These are phyloP conservation scores for Podospora appendiculata DNA, from an alignment of 495 filamentous ascomycete genomes.

Conservation along the genomic window DNA sequence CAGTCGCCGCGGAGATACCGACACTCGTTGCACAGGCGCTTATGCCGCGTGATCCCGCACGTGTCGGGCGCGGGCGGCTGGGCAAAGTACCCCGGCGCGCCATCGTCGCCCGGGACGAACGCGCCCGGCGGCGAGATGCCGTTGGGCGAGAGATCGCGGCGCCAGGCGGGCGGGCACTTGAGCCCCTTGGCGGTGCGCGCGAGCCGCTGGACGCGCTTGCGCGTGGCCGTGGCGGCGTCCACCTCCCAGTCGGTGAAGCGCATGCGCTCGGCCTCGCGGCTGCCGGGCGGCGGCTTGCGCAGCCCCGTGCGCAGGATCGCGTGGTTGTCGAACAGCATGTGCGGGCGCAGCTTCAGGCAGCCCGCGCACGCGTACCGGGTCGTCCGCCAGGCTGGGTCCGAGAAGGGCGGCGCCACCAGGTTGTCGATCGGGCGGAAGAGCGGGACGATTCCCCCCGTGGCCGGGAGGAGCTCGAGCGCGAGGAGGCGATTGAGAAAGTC, in stretches of 20 bases:
- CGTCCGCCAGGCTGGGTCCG: slow-evolving; percentile 4
- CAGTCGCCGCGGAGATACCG: slow-evolving; percentile 1
- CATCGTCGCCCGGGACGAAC: not conserved
- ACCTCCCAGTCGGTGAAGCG: slow-evolving; percentile 15
- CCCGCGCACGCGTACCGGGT: slow-evolving; percentile 19
- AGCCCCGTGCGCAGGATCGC: slow-evolving; percentile 8
- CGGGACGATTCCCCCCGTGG: slow-evolving; percentile 16
- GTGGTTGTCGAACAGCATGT: slow-evolving; percentile 17
- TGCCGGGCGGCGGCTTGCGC: slow-evolving; percentile 16
- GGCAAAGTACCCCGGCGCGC: not conserved
- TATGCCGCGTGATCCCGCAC: slow-evolving; percentile 8
- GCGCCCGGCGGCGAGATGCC: not conserved
- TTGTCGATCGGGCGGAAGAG: not conserved
- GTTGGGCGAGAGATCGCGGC: not conserved
- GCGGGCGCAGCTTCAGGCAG: slow-evolving; percentile 17
- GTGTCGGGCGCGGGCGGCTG: not conserved
- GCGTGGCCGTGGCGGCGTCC: not conserved
- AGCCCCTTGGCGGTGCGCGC: not conserved
- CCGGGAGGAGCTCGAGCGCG: slow-evolving; percentile 16
- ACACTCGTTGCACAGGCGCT: slow-evolving; percentile 9
- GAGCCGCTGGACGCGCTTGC: not conserved
- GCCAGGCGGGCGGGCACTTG: not conserved
- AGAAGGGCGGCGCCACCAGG: slow-evolving; percentile 1
- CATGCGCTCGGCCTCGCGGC: slow-evolving; percentile 5
- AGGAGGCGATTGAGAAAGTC: slow-evolving; percentile 14